Base-by-base conservation (phyloP, 2,329 filamentous ascomycete species). In the Diaporthe sp. region DNA sequence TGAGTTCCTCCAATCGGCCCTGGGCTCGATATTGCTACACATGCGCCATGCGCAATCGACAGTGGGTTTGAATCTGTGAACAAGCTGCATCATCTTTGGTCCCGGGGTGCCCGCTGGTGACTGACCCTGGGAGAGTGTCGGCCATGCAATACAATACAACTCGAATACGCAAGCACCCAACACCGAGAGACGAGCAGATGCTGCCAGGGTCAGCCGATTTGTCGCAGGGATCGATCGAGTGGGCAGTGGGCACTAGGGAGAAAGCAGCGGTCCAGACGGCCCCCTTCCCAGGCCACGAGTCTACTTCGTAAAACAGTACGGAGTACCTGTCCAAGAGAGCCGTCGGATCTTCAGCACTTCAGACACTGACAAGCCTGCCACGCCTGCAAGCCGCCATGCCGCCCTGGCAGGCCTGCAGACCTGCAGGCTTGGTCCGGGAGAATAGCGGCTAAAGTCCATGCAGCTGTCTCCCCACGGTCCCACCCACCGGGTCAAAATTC, bases 401-500 rank as follows among this genome's bases (percentile, higher is more conserved):
- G 44, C n/a, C 49, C 60, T 22, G 25, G 60, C 60, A 47, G 37
- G 13, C 65, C 25, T 25, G 61, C 42, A 31, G 17, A 22, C 61
- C 37, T 39, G 37, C 37, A 39, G 37, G 37, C 37, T 39, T 37
- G 47, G 65, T 39, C 65, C 65, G 65, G 65, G 34, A 70, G 17
- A 70, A 70, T 70, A 12, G 65, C 65, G 65, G 65, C 37, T 70
- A 70, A 70, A 70, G 65, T 70, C 65, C 22, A 4, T 70, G 65
- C 65, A 70, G n/a, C 3, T 70, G 49, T 42, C 49, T 55, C 49
- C 65, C 47, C 65, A 68, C 65, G 63, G 65, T n/a, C 65, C 65
- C 65, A 68, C 65, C 47, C 47, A 28, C 31, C 49, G 65, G 63
- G 34, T 2, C 13, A 55, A 55, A 55, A 70, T 70, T 55, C 65